phyloP scores from a whole-genome alignment of 768 basidiomycete species.

The Leucocoprinus leucothites region DNA sequence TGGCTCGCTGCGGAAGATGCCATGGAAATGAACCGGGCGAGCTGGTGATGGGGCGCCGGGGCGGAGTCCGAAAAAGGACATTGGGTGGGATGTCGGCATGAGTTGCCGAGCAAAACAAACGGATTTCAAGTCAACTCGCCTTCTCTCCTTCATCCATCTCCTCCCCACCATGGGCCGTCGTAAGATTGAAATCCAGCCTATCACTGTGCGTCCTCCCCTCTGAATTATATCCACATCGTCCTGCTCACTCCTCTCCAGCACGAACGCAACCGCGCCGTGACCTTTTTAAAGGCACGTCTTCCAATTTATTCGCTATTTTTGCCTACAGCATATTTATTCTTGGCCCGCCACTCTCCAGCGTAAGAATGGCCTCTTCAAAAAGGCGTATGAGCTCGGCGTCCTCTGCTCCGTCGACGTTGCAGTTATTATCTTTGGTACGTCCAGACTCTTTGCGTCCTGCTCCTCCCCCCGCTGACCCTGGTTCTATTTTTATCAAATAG shows the following conservation, averaged over 20 bases:
- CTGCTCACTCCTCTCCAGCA: conserved; percentile 54
- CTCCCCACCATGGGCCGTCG: conserved; percentile 55
- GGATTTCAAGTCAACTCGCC: conserved; percentile 15
- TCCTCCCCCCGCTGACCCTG: conserved; percentile 16
- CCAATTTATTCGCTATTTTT: conserved; percentile 61
- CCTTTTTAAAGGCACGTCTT: conserved; percentile 77
- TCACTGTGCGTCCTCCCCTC: conserved; percentile 50
- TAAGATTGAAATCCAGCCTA: conserved; percentile 81
- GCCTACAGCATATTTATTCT: conserved; percentile 36
- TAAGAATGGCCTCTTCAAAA: conserved; percentile 89
- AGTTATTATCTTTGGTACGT: conserved; percentile 73
- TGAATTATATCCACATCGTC: conserved; percentile 13
- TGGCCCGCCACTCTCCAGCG: conserved; percentile 52
- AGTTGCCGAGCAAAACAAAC: conserved; percentile 13
- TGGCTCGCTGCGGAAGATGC: conserved; percentile 10
- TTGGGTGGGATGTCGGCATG: conserved; percentile 12
- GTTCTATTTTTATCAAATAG: conserved; percentile 51
- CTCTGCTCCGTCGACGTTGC: conserved; percentile 87
- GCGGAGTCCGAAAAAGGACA: conserved; percentile 14
- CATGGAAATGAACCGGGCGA: conserved; percentile 11
- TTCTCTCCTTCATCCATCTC: conserved; percentile 20
- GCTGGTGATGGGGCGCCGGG: conserved; percentile 12
- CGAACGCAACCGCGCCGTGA: conserved; percentile 88
- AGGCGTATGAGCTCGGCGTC: conserved; percentile 88
- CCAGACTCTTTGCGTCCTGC: conserved; percentile 6